Conservation (phyloP, 1,139 yeast species). For the Blastobotrys petasosporus region DNA sequence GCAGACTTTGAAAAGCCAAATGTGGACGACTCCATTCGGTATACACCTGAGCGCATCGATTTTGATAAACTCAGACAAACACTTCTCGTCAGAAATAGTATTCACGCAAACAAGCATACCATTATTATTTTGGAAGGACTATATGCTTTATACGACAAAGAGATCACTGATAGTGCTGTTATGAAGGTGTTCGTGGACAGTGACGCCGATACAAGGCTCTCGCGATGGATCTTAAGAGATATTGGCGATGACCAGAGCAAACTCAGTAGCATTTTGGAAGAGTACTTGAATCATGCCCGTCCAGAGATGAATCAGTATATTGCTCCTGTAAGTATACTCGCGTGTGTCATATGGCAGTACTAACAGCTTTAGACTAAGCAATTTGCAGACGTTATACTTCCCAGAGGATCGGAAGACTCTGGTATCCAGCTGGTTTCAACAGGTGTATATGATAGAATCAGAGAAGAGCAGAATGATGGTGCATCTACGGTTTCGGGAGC, state of each 20-base stretch:
- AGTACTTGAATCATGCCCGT: slow-evolving; percentile 61
- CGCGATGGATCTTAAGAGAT: slow-evolving; percentile 53
- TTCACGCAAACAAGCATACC: slow-evolving; percentile 10
- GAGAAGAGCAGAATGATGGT: slow-evolving; percentile 20
- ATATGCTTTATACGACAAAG: slow-evolving; percentile 66
- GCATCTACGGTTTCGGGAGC: slow-evolving; percentile 6
- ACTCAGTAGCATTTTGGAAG: slow-evolving; percentile 48
- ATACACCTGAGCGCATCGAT: slow-evolving; percentile 35
- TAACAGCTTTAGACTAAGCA: slow-evolving; percentile 47
- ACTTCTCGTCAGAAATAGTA: slow-evolving; percentile 14
- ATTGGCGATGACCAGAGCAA: slow-evolving; percentile 25
- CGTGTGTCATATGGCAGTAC: neutral
- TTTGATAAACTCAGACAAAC: slow-evolving; percentile 33
- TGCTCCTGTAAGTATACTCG: slow-evolving; percentile 36
- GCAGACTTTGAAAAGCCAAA: slow-evolving; percentile 20
- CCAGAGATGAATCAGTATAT: slow-evolving; percentile 73
- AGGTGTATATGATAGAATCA: slow-evolving; percentile 50
- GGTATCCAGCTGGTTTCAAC: slow-evolving; percentile 70
- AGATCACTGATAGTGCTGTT: slow-evolving; percentile 52
- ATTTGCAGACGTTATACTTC: slow-evolving; percentile 75
- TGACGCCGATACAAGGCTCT: slow-evolving; percentile 78
- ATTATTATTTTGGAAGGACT: slow-evolving; percentile 68
- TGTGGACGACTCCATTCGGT: slow-evolving; percentile 2
- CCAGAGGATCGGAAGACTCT: slow-evolving; percentile 54
- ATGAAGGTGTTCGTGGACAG: slow-evolving; percentile 76